These are phyloP conservation scores for Dothidotthia symphoricarpi DNA, from an alignment of 2,329 filamentous ascomycete genomes.

Conservation along the genomic window DNA sequence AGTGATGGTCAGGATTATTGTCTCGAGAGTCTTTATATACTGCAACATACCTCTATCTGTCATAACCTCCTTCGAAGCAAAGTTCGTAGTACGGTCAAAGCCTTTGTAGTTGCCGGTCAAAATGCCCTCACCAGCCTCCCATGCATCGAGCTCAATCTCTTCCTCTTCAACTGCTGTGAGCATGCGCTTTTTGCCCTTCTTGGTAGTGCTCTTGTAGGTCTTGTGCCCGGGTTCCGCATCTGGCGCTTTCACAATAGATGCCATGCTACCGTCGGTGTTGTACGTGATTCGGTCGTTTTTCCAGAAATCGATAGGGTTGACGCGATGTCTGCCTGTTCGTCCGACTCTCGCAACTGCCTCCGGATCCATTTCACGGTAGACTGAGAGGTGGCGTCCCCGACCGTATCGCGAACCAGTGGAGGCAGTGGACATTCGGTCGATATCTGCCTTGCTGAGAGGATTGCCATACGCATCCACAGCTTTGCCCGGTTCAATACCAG, in stretches of 20 bases:
- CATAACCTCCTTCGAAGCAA: constrained; percentile 54
- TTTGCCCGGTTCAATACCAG: constrained; percentile 23
- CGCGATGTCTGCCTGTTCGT: constrained; percentile 74
- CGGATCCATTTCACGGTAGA: constrained; percentile 36
- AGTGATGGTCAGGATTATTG: constrained; percentile 15
- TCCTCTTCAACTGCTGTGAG: constrained; percentile 50
- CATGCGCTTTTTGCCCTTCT: constrained; percentile 29
- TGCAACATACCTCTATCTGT: constrained; percentile 40
- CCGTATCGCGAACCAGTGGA: constrained; percentile 34
- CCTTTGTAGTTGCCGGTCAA: constrained; percentile 63
- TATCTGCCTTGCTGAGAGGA: constrained; percentile 32
- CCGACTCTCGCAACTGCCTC: constrained; percentile 27
- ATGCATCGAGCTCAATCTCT: constrained; percentile 61
- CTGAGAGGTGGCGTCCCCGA: constrained; percentile 36
- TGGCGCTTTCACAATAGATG: constrained; percentile 74
- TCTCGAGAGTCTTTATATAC: neutral
- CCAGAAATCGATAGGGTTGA: constrained; percentile 81
- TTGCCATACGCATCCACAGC: constrained; percentile 34
- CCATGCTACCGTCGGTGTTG: constrained; percentile 66
- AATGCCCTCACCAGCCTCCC: constrained; percentile 67
- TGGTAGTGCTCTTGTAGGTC: constrained; percentile 31
- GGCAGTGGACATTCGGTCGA: constrained; percentile 35
- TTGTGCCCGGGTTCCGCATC: constrained; percentile 49
- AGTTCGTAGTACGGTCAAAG: constrained; percentile 62
- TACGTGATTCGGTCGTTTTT: constrained; percentile 76